Base-by-base conservation (phyloP, 2,329 filamentous ascomycete genomes). In the Fusarium sp. region DNA sequence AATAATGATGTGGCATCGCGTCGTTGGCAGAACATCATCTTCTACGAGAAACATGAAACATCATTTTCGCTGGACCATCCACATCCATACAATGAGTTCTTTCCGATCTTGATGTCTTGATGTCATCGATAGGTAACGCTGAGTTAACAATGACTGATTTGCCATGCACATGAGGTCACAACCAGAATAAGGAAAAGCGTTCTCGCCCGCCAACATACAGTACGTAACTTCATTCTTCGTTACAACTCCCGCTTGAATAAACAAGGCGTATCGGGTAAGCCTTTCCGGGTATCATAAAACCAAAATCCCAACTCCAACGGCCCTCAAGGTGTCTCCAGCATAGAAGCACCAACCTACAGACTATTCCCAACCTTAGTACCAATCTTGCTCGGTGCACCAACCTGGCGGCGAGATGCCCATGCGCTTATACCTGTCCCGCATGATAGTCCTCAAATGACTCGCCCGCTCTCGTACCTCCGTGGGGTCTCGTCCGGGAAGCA, bases 371-470 rank as follows among this genome's bases (percentile, higher is more conserved):
- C 17, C 22, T 22, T n/a, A n/a, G 8, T 36, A 36, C 68, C 45
- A 67, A 33, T 34, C 48, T 24, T 52, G 22, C n/a, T 67, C 55
- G 39, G 70, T 71, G 31, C 74, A 77, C 75, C 76, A 78, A 20
- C 54, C 38, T 17, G 76, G 76, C 17, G 76, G 76, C 7, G 20
- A 22, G 5, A 53, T 15, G 6, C 62, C 68, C 39, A 6, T n/a
- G 15, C 33, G 44, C 43, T 72, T 48, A 51, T 71, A 75, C 39
- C 72, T 73, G 34, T 39, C 28, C 26, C 67, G 65, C 50, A 74
- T 67, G 18, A 51, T 50, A n/a, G 40, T 56, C 51, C 55, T 74
- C 54, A 78, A 28, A n/a, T 67, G 52, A 26, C n/a, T 44, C 33
- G 69, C 65, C 7, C 75, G 63, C 36, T 72, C 33, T 20, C 49